Evolutionary conservation across 2,329 filamentous ascomycete species (phyloP).

Genomic region (Cladophialophora chaetospira): DNA sequence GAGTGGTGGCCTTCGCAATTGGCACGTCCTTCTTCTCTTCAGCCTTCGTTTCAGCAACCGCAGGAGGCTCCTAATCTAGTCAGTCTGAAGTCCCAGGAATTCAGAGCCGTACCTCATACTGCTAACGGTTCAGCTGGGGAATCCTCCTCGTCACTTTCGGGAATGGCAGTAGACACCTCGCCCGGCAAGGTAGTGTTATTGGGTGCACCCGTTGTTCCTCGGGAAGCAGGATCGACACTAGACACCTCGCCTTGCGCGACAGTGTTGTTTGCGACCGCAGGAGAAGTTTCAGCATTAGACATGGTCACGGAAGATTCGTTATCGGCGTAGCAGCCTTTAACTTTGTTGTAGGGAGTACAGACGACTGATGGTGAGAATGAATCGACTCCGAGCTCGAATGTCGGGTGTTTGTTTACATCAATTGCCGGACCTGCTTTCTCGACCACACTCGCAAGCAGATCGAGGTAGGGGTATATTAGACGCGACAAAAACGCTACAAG

Average conservation of each 20-base stretch:
- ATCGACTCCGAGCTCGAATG: not conserved
- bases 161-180: constrained; percentile 21
- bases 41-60: constrained; percentile 16
- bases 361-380: not conserved
- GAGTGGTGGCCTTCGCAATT: constrained; percentile 16
- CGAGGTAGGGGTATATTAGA: not conserved
- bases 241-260: no score
- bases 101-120: not conserved
- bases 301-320: no score
- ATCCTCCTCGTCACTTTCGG: constrained; percentile 7
- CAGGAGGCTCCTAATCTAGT: not conserved
- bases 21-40: constrained; percentile 13
- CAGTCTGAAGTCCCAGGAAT: not conserved
- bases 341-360: no score
- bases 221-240: no score
- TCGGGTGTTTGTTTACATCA: not conserved
- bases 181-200: constrained; percentile 19
- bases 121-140: not conserved
- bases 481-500: no score
- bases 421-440: not conserved
- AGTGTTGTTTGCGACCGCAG: not conserved
- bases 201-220: constrained; percentile 20
- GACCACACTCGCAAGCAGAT: no score
- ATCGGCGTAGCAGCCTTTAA: no score
- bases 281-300: no score